Base-by-base conservation (phyloP, 2,329 filamentous ascomycete species). In the Trichoderma sp. region DNA sequence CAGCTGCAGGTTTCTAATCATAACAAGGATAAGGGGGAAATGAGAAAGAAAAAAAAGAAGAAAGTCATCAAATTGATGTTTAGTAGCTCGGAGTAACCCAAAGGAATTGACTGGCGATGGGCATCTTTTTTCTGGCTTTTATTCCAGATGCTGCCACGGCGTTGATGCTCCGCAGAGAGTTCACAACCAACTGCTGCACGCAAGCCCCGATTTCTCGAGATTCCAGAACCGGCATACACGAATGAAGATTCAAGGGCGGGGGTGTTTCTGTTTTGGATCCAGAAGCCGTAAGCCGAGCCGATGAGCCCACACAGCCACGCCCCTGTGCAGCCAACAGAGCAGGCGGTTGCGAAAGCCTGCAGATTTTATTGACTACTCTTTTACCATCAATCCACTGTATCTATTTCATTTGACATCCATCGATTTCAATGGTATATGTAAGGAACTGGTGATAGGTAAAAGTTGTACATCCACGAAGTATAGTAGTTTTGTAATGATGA, bases 181-280 rank as follows among this genome's bases (percentile, higher is more conserved):
- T 56, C 11, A 24, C 50, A 24, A 53, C 9, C 66, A 31, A 38
- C 50, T n/a, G 41, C 56, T 60, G 50, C 50, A 41, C 27, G 50
- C 33, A 71, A 59, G 67, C 31, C 67, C 21, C 45, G 31, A 41
- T 38, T 68, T 71, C 31, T 33, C 21, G 33, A 71, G 50, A 41
- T 71, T 60, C 67, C 67, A 71, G 67, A 71, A 71, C 67, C 67
- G 66, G 66, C 66, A 38, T 21, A 69, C 18, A 35, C 50, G 45
- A 69, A 69, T 53, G n/a, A 53, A 53, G 50, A 59, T 66, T 56
- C 31, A 71, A 60, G 27, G 21, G 50, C 50, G 67, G 31, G 50
- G 67, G 67, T 53, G 50, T 41, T 38, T 38, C 35, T 38, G 35
- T 12, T n/a, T n/a, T 69, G 50, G 45, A 53, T 60, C 50, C 45